Evolutionary conservation across 2,329 filamentous ascomycete genomes (phyloP).

Genomic region (Apiospora aurea): DNA sequence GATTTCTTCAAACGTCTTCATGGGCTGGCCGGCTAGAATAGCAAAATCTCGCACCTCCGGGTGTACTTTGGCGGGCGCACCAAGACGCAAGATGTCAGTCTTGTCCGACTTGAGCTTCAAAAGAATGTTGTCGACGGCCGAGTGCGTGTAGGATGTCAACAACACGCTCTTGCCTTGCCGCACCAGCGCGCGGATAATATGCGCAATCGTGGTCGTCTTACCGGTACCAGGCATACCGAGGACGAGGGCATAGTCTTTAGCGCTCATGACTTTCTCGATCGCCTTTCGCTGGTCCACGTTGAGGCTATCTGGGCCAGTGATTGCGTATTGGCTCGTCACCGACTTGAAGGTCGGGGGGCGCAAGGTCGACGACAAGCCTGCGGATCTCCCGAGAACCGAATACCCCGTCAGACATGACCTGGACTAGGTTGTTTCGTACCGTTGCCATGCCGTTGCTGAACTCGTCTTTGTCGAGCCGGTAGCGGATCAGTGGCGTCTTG

Average conservation of each 20-base stretch:
- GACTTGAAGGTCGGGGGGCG: constrained; percentile 75
- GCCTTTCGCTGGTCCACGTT: constrained; percentile 89
- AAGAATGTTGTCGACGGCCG: constrained; percentile 96
- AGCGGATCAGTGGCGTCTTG: constrained; percentile 66
- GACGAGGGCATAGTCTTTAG: constrained; percentile 94
- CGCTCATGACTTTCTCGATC: constrained; percentile 94
- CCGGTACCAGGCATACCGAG: constrained; percentile 98
- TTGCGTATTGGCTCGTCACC: constrained; percentile 66
- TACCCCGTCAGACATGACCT: constrained; percentile 83
- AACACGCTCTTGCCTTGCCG: constrained; percentile 91
- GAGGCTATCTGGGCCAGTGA: constrained; percentile 70
- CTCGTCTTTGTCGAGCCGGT: constrained; percentile 95
- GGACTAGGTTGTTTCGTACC: constrained; percentile 91
- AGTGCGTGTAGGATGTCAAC: constrained; percentile 95
- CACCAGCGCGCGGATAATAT: constrained; percentile 91
- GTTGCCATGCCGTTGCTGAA: constrained; percentile 98
- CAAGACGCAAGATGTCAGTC: constrained; percentile 83
- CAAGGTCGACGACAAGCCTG: constrained; percentile 79
- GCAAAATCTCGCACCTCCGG: constrained; percentile 87
- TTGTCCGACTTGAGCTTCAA: constrained; percentile 85
- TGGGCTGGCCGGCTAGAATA: constrained; percentile 76
- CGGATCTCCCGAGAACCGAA: constrained; percentile 77
- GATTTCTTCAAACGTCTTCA: constrained; percentile 82
- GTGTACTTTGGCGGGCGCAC: constrained; percentile 84
- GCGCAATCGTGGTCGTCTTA: constrained; percentile 97